Evolutionary conservation across 2,329 filamentous ascomycete genomes (phyloP).

Genomic region (Aspergillus sp.): DNA sequence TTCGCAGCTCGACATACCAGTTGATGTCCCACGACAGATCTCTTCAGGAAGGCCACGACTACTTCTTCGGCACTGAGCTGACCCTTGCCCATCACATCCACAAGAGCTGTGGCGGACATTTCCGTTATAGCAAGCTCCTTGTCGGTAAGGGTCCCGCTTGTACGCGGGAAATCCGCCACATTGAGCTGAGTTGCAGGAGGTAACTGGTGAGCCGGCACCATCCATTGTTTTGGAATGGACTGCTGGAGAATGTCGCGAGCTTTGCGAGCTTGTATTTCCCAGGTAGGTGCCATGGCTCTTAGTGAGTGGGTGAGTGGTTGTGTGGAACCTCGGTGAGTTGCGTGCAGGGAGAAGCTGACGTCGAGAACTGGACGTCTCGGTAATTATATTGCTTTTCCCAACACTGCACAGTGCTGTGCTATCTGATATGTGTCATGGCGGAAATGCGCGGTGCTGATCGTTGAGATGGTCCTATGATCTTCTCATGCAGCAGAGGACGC

Average conservation of each 20-base stretch:
- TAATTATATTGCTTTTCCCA: no score
- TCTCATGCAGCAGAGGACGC: no score
- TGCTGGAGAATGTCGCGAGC: conserved; percentile 33
- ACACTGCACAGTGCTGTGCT: no score
- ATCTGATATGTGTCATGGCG: no score
- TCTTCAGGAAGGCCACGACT: conserved; percentile 34
- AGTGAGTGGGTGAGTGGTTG: not conserved
- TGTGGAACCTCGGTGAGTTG: no score
- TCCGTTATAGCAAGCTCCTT: conserved; percentile 56
- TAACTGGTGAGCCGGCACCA: conserved; percentile 27
- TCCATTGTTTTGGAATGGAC: conserved; percentile 39
- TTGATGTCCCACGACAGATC: conserved; percentile 35
- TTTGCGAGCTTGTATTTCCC: conserved; percentile 34
- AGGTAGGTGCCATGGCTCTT: conserved; percentile 25
- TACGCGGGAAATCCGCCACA: conserved; percentile 32
- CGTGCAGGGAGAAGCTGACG: no score
- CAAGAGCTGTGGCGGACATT: conserved; percentile 30
- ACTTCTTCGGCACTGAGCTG: conserved; percentile 32
- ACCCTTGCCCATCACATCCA: conserved; percentile 28
- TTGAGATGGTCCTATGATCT: no score
- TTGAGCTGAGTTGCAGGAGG: conserved; percentile 29
- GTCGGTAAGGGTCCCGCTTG: conserved; percentile 50
- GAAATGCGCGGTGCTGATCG: no score
- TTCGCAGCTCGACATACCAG: conserved; percentile 21
- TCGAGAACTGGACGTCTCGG: no score